Base-by-base conservation (phyloP, 768 basidiomycete genomes). In the Sistotremastrum niveocremeum region DNA sequence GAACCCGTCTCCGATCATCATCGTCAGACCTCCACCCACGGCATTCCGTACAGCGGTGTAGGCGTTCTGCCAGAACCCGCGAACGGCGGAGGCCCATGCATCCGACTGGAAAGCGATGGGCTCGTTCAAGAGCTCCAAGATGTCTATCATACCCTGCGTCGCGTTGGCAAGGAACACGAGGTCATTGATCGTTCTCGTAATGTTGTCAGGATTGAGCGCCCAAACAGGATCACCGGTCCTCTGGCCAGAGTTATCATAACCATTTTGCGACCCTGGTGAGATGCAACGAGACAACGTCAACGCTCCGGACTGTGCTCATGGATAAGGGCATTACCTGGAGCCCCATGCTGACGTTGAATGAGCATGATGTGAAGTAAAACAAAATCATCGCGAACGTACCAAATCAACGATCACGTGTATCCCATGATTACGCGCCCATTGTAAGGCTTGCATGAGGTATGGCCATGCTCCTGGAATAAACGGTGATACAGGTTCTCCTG, bases 191-290 rank as follows among this genome's bases (percentile, higher is more conserved):
- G 81, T 80, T 55, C 61, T 52, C 40, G 77, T 67, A n/a, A 72
- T 64, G 31, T 73, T 65, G 40, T 64, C 69, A 2, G 61, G 47
- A 49, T 62, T 54, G 32, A 54, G 52, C 1, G 70, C 79, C 79
- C 80, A 86, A 39, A 66, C 58, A 2, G 81, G 75, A 44, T 64
- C 64, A 20, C 57, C 53, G 0, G 74, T 79, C 33, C 73, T 66
- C 56, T 79, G 79, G 1, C 83, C 82, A 6, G 81, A 84, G 60
- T 84, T 85, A 60, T 84, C 83, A 59, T 76, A 84, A 3, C 82
- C 81, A 50, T 71, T 74, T 28, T 43, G 39, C 34, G 30, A 44
- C n/a, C 45, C 52, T 32, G 48, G 44, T 36, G 20, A 39, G 41
- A 30, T 4, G n/a, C 31, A 12, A 31, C 7, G 4, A 30, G 36